Conservation (phyloP, 495 filamentous ascomycete genomes). For the Physcia stellaris region DNA sequence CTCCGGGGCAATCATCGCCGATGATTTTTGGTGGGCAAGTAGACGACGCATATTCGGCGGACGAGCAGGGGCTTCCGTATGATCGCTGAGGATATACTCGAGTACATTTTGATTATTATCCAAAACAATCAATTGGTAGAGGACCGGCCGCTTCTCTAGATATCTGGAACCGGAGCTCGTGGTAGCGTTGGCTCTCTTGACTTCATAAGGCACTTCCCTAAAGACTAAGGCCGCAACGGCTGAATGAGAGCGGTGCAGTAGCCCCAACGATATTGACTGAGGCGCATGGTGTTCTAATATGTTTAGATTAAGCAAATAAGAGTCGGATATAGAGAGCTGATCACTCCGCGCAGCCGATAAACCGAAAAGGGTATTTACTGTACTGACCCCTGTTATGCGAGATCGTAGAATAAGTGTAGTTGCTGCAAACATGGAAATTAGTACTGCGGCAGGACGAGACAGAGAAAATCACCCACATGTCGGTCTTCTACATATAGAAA, state of each 20-base stretch:
- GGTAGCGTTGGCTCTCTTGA: not conserved
- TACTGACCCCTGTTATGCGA: conserved; percentile 24
- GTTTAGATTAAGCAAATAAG: conserved; percentile 21
- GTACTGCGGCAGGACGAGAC: not conserved
- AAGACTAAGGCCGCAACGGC: not conserved
- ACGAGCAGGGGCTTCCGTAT: no score
- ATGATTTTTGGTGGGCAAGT: conserved; percentile 6
- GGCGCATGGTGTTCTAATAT: not conserved
- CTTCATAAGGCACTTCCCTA: not conserved
- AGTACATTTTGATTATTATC: no score
- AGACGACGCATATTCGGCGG: conserved; percentile 1
- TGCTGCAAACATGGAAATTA: conserved; percentile 8
- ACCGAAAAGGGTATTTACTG: conserved; percentile 24
- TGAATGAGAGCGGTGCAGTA: not conserved
- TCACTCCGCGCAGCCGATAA: conserved; percentile 10
- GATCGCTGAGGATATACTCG: no score
- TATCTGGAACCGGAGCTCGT: not conserved
- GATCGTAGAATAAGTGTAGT: conserved; percentile 30
- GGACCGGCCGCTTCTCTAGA: no score
- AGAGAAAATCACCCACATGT: conserved; percentile 17
- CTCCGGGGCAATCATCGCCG: conserved; percentile 14
- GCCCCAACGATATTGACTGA: not conserved
- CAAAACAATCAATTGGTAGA: no score
- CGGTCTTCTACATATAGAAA: conserved; percentile 20
- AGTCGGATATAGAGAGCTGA: conserved; percentile 22